A percentile compares a stretch with the other conserved stretches of the same genome.
These are phyloP conservation scores for Debaryomyces prosopidis DNA, from an alignment of 805 yeast genomes.

Conservation along the genomic window DNA sequence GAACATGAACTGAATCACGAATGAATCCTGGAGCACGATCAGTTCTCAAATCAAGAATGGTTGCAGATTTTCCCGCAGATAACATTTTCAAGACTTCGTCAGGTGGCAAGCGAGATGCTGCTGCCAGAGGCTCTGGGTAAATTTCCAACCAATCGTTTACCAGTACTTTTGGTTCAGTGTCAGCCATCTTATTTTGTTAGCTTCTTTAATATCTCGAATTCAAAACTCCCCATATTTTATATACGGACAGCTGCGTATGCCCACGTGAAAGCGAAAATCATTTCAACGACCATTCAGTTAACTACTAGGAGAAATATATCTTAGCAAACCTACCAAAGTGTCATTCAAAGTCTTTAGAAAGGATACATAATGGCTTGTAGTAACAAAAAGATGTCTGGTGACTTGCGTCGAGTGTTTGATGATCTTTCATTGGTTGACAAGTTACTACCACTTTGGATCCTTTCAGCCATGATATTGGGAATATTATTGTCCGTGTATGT, in stretches of 20 bases:
- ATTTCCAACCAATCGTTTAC: conserved; percentile 8
- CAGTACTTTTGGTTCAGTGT: background rate
- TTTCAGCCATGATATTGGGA: conserved; percentile 39
- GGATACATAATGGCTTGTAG: background rate
- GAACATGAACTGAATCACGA: conserved; percentile 16
- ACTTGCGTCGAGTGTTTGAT: conserved; percentile 1
- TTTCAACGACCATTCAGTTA: too few species aligned
- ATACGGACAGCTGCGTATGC: too few species aligned
- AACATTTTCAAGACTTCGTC: conserved; percentile 14
- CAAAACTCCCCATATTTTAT: too few species aligned
- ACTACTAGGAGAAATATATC: too few species aligned
- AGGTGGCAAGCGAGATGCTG: conserved; percentile 3
- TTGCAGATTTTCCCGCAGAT: conserved; percentile 8
- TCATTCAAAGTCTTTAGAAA: too few species aligned
- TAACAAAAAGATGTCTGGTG: background rate
- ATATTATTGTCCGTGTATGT: conserved; percentile 42
- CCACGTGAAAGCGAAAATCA: too few species aligned
- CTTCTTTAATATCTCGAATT: too few species aligned
- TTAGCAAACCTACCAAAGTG: too few species aligned
- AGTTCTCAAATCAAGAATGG: conserved; percentile 21
- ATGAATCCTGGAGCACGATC: conserved; percentile 16
- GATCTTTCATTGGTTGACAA: conserved; percentile 33
- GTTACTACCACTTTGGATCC: conserved; percentile 33
- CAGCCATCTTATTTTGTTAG: background rate
- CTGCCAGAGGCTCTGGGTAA: conserved; percentile 7